Percentiles rank a stretch among this genome's conserved stretches.
phyloP scores from a whole-genome alignment of 2,329 filamentous ascomycete genomes.

The Cladophialophora carrionii region DNA sequence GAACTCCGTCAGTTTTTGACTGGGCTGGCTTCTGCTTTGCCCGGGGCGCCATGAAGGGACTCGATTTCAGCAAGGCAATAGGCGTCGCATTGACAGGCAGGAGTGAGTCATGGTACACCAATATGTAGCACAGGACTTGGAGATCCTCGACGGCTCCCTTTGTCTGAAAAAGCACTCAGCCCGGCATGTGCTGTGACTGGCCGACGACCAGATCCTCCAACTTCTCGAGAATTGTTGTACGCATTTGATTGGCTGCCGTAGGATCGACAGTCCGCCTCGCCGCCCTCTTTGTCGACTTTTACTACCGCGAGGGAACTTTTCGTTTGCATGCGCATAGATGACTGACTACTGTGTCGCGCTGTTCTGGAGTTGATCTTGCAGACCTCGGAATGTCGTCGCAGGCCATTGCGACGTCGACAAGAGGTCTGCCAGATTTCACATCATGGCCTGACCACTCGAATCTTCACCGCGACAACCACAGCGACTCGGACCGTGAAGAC shows the following conservation, averaged over 20 bases:
- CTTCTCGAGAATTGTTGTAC: slow-evolving; percentile 1
- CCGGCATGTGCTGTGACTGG: neutral
- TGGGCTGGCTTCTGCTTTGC: slow-evolving; percentile 22
- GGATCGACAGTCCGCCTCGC: slow-evolving; percentile 17
- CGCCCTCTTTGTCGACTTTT: slow-evolving; percentile 17
- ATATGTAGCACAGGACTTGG: neutral
- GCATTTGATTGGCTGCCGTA: slow-evolving; percentile 25
- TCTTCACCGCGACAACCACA: slow-evolving; percentile 14
- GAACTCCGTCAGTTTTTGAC: slow-evolving; percentile 4
- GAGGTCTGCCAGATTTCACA: slow-evolving; percentile 38
- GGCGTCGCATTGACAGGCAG: slow-evolving; percentile 3
- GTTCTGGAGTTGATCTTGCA: slow-evolving; percentile 27
- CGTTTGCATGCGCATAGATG: slow-evolving; percentile 5
- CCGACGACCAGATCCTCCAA: neutral
- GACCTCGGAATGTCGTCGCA: slow-evolving; percentile 39
- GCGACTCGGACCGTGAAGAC: slow-evolving; percentile 22
- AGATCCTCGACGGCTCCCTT: neutral
- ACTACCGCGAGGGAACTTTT: slow-evolving; percentile 20
- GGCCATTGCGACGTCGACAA: slow-evolving; percentile 36
- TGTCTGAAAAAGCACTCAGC: too few species aligned
- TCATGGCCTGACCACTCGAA: slow-evolving; percentile 33
- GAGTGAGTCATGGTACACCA: slow-evolving; percentile 3
- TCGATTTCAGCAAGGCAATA: neutral
- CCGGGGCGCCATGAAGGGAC: slow-evolving; percentile 26
- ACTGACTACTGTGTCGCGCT: slow-evolving; percentile 14